These are phyloP conservation scores for Garcia nutans DNA, from an alignment of 345 rosid genomes.

Conservation along the genomic window DNA sequence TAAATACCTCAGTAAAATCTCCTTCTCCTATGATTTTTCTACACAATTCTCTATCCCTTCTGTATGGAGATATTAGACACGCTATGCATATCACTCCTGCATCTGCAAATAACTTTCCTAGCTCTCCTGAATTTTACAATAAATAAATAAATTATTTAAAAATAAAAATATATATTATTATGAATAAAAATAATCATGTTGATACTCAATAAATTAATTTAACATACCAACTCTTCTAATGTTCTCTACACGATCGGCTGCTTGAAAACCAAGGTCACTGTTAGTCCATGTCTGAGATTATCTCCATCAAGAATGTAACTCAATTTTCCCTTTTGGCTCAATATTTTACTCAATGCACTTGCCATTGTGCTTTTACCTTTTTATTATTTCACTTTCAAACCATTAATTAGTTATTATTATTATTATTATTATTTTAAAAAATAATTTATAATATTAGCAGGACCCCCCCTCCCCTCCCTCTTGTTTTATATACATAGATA, in stretches of 20 bases:
- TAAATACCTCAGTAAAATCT: conserved; percentile 34
- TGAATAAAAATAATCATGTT: too few species aligned
- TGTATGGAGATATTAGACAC: conserved; percentile 30
- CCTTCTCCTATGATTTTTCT: conserved; percentile 23
- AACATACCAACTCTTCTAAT: conserved; percentile 33
- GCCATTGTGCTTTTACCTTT: conserved; percentile 31
- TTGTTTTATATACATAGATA: too few species aligned
- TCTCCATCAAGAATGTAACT: conserved; percentile 36
- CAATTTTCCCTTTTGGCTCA: conserved; percentile 28
- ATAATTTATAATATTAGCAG: too few species aligned
- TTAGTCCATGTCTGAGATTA: conserved; percentile 32
- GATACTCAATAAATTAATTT: background rate
- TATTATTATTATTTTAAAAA: too few species aligned
- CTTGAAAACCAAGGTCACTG: conserved; percentile 28
- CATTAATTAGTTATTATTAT: background rate
- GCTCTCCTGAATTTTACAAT: conserved; percentile 14
- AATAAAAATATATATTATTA: too few species aligned
- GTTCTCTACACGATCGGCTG: conserved; percentile 33
- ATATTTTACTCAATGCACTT: conserved; percentile 29
- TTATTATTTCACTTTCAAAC: background rate
- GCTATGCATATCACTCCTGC: conserved; percentile 28
- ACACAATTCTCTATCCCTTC: conserved; percentile 24
- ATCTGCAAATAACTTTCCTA: conserved; percentile 24
- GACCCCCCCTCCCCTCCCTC: too few species aligned
- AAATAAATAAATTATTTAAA: too few species aligned